Evolutionary conservation across 2,329 filamentous ascomycete species (phyloP).

Genomic region (Diplodia intermedia): DNA sequence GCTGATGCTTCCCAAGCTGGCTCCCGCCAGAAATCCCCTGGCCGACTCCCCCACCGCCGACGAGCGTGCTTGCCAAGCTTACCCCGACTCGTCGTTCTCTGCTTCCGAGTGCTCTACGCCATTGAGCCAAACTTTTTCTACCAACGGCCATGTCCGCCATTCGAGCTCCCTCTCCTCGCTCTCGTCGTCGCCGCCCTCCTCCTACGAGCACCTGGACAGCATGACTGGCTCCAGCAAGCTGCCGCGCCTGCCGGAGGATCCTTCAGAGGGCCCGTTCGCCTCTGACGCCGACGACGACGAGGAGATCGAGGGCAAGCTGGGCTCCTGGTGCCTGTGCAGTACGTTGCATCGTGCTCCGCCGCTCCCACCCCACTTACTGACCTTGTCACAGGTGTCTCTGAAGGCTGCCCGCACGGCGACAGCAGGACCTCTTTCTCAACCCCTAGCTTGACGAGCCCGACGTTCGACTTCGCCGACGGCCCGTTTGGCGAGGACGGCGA

Average conservation of each 20-base stretch:
- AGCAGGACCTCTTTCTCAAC: slow-evolving; percentile 55
- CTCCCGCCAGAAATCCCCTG: slow-evolving; percentile 46
- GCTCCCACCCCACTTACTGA: slow-evolving; percentile 31
- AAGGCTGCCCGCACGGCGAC: slow-evolving; percentile 64
- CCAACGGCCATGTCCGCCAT: slow-evolving; percentile 67
- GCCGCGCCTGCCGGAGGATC: slow-evolving; percentile 85
- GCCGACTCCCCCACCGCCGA: slow-evolving; percentile 42
- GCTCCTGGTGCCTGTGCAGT: slow-evolving; percentile 15
- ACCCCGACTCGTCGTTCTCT: slow-evolving; percentile 44
- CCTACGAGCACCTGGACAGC: slow-evolving; percentile 62
- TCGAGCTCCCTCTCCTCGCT: slow-evolving; percentile 81
- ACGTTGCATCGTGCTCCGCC: slow-evolving; percentile 6
- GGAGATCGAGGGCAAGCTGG: slow-evolving; percentile 57
- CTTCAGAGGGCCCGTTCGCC: slow-evolving; percentile 68
- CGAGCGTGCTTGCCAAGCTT: slow-evolving; percentile 40
- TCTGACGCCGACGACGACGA: slow-evolving; percentile 29
- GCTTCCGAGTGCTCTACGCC: slow-evolving; percentile 72
- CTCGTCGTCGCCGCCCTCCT: slow-evolving; percentile 57
- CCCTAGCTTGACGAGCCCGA: slow-evolving; percentile 39
- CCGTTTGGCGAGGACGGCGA: slow-evolving; percentile 69
- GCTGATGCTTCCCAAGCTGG: slow-evolving; percentile 48
- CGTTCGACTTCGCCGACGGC: slow-evolving; percentile 68
- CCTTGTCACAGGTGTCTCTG: slow-evolving; percentile 62
- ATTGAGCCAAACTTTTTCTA: slow-evolving; percentile 72
- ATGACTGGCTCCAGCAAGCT: slow-evolving; percentile 69